phyloP scores from a whole-genome alignment of 805 yeast genomes.

The Kluyveromyces starmeri region DNA sequence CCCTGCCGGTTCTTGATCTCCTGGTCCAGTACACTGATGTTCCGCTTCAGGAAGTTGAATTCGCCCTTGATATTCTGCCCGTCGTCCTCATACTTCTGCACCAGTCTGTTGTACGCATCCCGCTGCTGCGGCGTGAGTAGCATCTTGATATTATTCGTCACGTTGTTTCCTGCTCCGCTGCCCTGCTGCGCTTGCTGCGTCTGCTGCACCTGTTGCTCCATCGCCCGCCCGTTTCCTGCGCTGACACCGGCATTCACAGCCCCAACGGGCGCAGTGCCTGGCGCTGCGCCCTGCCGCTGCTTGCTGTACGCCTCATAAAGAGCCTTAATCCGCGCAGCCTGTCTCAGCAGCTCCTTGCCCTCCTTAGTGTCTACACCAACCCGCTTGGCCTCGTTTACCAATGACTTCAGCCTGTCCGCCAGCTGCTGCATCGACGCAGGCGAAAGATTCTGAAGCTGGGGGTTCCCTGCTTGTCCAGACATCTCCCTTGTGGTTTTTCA shows the following conservation, averaged over 20 bases:
- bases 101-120: conserved; percentile 22
- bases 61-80: conserved; percentile 26
- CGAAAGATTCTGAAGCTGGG: conserved; percentile 8
- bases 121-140: conserved; percentile 25
- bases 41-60: conserved; percentile 22
- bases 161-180: conserved; percentile 9
- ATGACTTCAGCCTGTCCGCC: conserved; percentile 48
- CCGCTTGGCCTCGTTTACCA: conserved; percentile 52
- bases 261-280: conserved; percentile 13
- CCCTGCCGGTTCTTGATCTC: conserved; percentile 23
- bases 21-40: conserved; percentile 23
- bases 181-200: conserved; percentile 9
- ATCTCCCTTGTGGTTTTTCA: neutral
- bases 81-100: conserved; percentile 21
- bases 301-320: conserved; percentile 47
- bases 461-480: conserved; percentile 4
- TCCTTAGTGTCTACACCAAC: conserved; percentile 51
- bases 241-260: conserved; percentile 12
- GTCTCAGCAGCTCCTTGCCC: conserved; percentile 53
- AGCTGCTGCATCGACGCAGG: conserved; percentile 37
- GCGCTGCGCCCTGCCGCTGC: conserved; percentile 25
- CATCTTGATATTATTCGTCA: conserved; percentile 23
- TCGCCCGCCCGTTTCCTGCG: conserved; percentile 8
- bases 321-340: conserved; percentile 56
- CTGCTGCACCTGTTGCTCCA: conserved; percentile 8